These are phyloP conservation scores for Yarrowia sp. DNA, from an alignment of 805 yeast species.

Conservation along the genomic window DNA sequence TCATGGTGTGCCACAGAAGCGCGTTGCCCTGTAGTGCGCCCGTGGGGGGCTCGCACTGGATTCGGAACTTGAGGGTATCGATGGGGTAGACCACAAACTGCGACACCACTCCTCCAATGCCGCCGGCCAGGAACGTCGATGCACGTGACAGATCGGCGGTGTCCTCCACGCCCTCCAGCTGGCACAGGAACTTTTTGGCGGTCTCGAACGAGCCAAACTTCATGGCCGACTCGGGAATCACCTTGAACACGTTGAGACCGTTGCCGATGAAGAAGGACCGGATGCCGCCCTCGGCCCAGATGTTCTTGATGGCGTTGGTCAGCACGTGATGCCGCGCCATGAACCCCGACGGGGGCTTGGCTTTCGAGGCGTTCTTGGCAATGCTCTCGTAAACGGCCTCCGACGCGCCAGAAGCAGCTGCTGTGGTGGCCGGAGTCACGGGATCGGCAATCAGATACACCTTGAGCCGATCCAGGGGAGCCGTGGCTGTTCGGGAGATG, in stretches of 20 bases:
- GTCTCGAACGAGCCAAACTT: slow-evolving; percentile 95
- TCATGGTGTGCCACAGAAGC: slow-evolving; percentile 70
- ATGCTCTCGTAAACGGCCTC: slow-evolving; percentile 14
- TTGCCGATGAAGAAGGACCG: slow-evolving; percentile 92
- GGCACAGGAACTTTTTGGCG: slow-evolving; percentile 75
- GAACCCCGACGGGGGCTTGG: slow-evolving; percentile 15
- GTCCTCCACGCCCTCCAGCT: slow-evolving; percentile 76
- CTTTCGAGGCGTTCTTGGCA: slow-evolving; percentile 10
- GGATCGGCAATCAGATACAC: slow-evolving; percentile 90
- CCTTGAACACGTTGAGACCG: slow-evolving; percentile 90
- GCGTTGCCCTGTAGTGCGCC: slow-evolving; percentile 65
- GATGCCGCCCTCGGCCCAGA: slow-evolving; percentile 89
- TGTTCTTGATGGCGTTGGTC: slow-evolving; percentile 71
- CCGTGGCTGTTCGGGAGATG: slow-evolving; percentile 93
- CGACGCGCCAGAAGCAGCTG: slow-evolving; percentile 53
- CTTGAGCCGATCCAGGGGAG: slow-evolving; percentile 94
- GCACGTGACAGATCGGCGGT: slow-evolving; percentile 71
- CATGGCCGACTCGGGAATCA: slow-evolving; percentile 96
- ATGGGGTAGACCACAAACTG: slow-evolving; percentile 94
- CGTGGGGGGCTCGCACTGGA: slow-evolving; percentile 89
- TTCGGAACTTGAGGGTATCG: slow-evolving; percentile 90
- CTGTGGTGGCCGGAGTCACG: slow-evolving; percentile 45
- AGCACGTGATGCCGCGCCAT: slow-evolving; percentile 51
- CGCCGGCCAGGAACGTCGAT: slow-evolving; percentile 92
- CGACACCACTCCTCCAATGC: slow-evolving; percentile 92